Evolutionary conservation across 1,139 yeast genomes (phyloP), one percentile per base, ranked within the genome.

Genomic region (Geotrichum australiense): DNA sequence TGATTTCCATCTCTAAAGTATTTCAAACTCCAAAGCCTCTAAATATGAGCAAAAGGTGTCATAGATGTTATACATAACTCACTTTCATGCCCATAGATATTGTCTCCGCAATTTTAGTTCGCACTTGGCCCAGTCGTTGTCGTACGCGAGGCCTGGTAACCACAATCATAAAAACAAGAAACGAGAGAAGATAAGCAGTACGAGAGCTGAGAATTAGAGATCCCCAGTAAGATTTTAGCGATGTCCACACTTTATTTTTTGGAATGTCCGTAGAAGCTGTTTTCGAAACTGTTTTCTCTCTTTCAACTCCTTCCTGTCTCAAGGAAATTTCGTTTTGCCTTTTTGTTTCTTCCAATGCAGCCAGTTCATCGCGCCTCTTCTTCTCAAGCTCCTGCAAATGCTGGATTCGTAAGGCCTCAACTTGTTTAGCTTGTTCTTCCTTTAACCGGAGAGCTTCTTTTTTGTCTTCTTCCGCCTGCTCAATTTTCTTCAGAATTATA

Each of bases 61-160:
- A n/a, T n/a, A n/a, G n/a, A n/a, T n/a, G n/a, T 32, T 11, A 35
- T 11, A 41, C 43, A 19, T 41, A 41, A 24, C 40, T 35, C 16
- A 41, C 43, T 26, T 41, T 41, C 37, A 41, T 35, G 10, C 43
- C 43, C 43, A 41, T 41, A 4, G 36, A 21, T 19, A 35, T 30
- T 1, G 43, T 41, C 20, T 35, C 31, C 6, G 24, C 39, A 21
- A 41, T 10, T 25, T 41, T 41, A 3, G 16, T 8, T 40, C 43
- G 36, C n/a, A 31, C 15, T 5, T n/a, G 18, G 6, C 18, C 32
- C 4, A 41, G 22, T 11, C 28, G 14, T 14, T 21, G 34, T 6
- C 43, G 22, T 8, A 29, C 33, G 15, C 20, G 26, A 5, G 39
- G 43, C 14, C 43, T 27, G 6, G 37, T 22, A 7, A 21, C 33